Evolutionary conservation across 2,329 filamentous ascomycete genomes (phyloP).

Genomic region (Penicillium corylophilum): DNA sequence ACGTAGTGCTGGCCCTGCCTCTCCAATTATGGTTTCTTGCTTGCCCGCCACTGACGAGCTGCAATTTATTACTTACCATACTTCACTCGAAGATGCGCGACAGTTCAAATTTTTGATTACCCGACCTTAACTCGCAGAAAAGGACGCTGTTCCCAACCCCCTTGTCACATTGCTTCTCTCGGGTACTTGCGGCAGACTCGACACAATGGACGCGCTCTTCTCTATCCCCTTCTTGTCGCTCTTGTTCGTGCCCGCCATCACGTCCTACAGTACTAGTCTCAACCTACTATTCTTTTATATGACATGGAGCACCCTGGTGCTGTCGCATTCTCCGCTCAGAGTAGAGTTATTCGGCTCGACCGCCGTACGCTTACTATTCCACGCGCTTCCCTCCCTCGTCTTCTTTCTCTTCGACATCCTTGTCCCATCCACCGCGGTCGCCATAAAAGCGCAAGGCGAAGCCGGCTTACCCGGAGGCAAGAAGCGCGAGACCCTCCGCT

Average conservation of each 20-base stretch:
- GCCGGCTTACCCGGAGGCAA: constrained; percentile 48
- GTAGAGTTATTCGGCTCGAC: constrained; percentile 73
- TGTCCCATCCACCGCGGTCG: constrained; percentile 66
- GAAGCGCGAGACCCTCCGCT: constrained; percentile 39
- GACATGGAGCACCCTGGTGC: constrained; percentile 80
- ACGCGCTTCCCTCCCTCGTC: constrained; percentile 68
- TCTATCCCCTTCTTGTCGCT: constrained; percentile 31
- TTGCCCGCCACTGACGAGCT: neutral
- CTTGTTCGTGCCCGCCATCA: constrained; percentile 39
- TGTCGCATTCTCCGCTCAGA: constrained; percentile 71
- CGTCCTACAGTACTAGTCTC: constrained; percentile 73
- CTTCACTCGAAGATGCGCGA: neutral
- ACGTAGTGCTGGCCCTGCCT: constrained; percentile 21
- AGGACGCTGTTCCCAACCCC: neutral
- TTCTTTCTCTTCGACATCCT: constrained; percentile 72
- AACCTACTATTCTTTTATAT: constrained; percentile 88
- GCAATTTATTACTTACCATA: neutral
- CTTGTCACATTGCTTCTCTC: neutral
- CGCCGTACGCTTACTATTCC: constrained; percentile 67
- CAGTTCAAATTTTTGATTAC: neutral
- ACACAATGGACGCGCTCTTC: constrained; percentile 54
- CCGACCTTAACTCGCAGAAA: neutral
- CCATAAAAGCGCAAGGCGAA: constrained; percentile 66
- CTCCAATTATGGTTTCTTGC: constrained; percentile 10
- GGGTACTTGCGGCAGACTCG: neutral